Conservation (phyloP, 805 yeast species). For the Lipomyces yamadae region DNA sequence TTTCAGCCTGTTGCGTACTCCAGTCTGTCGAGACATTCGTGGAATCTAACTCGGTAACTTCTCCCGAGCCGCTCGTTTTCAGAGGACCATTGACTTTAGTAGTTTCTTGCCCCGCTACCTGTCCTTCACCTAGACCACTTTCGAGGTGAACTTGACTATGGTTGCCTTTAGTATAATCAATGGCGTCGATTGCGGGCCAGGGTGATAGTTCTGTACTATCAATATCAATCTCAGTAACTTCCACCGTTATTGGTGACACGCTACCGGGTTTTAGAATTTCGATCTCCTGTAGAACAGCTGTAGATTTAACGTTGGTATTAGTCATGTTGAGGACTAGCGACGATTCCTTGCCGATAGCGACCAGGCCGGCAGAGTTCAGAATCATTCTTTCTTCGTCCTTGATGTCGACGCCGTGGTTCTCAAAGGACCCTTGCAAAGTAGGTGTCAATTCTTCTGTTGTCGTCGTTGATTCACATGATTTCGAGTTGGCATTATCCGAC, state of each 20-base stretch:
- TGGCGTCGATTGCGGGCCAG: not conserved
- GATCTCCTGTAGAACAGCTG: not conserved
- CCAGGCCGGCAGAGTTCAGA: not conserved
- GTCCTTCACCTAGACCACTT: not conserved
- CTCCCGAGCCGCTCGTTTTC: not conserved
- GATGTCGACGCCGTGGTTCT: not conserved
- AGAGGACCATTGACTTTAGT: not conserved
- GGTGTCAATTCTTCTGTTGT: not conserved
- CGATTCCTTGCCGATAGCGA: not conserved
- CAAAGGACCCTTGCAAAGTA: not conserved
- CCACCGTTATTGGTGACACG: not conserved
- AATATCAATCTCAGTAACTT: not conserved
- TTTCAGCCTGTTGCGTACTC: not conserved
- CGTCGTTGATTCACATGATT: not conserved
- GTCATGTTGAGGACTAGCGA: not conserved
- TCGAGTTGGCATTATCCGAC: not conserved
- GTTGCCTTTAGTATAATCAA: not conserved
- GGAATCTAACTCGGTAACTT: not conserved
- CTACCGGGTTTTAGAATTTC: constrained; percentile 1
- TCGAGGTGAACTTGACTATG: not conserved
- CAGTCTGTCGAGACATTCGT: not conserved
- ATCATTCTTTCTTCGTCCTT: not conserved
- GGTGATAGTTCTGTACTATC: not conserved
- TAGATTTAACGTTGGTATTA: not conserved
- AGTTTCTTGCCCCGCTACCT: not conserved